phyloP scores from a whole-genome alignment of 805 yeast genomes.

The Priceomyces carsonii region DNA sequence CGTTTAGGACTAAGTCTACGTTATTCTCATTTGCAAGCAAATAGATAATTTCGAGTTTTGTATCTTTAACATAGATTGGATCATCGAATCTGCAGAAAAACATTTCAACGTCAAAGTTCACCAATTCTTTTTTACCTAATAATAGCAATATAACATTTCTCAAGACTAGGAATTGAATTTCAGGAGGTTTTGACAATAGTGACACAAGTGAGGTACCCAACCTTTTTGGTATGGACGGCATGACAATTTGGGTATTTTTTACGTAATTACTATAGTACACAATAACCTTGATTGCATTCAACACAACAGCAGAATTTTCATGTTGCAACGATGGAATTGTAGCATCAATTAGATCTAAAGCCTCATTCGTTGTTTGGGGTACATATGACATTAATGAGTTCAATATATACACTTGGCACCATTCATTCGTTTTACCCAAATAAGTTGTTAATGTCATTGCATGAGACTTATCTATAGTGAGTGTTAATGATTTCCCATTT shows the following conservation, averaged over 20 bases:
- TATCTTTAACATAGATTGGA: slow-evolving; percentile 84
- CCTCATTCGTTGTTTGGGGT: slow-evolving; percentile 70
- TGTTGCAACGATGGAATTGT: slow-evolving; percentile 74
- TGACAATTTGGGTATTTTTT: slow-evolving; percentile 50
- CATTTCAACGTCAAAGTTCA: slow-evolving; percentile 68
- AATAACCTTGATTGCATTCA: slow-evolving; percentile 73
- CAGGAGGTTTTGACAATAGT: slow-evolving; percentile 73
- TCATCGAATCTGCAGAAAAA: slow-evolving; percentile 85
- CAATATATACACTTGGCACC: slow-evolving; percentile 73
- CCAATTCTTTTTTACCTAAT: slow-evolving; percentile 61
- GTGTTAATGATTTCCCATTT: slow-evolving; percentile 45
- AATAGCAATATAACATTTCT: slow-evolving; percentile 78
- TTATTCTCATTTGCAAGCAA: slow-evolving; percentile 69
- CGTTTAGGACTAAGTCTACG: slow-evolving; percentile 62
- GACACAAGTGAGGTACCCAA: slow-evolving; percentile 70
- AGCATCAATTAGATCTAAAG: slow-evolving; percentile 62
- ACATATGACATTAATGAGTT: slow-evolving; percentile 66
- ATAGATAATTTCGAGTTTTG: slow-evolving; percentile 85
- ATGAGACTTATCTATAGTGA: slow-evolving; percentile 54
- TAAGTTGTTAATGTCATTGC: slow-evolving; percentile 34
- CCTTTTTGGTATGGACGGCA: slow-evolving; percentile 56
- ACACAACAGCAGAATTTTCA: slow-evolving; percentile 76
- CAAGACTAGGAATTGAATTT: slow-evolving; percentile 78
- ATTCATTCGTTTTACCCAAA: slow-evolving; percentile 50
- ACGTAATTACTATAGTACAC: slow-evolving; percentile 75